Percentiles rank a stretch among this genome's conserved stretches.
phyloP scores from a whole-genome alignment of 129 eudicot genomes.

The Solidago caesia region DNA sequence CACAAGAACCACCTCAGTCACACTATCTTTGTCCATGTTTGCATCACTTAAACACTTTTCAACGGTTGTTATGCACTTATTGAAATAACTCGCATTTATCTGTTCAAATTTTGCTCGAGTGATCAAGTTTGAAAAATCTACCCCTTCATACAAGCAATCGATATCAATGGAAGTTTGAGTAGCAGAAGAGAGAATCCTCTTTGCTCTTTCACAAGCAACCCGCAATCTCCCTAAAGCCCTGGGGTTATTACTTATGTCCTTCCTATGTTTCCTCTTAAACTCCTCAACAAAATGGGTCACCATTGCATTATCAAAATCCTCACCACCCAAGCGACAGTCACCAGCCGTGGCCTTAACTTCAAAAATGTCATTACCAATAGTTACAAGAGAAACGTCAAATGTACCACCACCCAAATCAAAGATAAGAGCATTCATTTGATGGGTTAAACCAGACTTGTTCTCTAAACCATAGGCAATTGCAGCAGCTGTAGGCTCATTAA shows the following conservation, averaged over 20 bases:
- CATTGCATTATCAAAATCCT: constrained; percentile 21
- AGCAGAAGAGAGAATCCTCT: constrained; percentile 23
- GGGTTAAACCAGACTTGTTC: not conserved
- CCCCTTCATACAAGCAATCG: constrained; percentile 23
- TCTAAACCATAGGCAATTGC: constrained; percentile 27
- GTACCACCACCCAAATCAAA: constrained; percentile 35
- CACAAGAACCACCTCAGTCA: constrained; percentile 20
- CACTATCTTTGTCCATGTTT: constrained; percentile 3
- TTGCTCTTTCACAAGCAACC: constrained; percentile 26
- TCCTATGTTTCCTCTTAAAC: constrained; percentile 13
- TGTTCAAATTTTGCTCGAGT: constrained; percentile 28
- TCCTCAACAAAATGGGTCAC: constrained; percentile 10
- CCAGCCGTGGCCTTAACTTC: constrained; percentile 27
- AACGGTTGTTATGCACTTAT: constrained; percentile 11
- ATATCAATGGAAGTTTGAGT: constrained; percentile 17
- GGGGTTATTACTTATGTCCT: constrained; percentile 12
- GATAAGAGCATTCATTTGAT: constrained; percentile 14
- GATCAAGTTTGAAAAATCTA: constrained; percentile 12
- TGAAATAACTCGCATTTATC: constrained; percentile 5
- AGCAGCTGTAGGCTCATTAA: constrained; percentile 40
- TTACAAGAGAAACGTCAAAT: constrained; percentile 25
- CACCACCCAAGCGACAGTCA: constrained; percentile 32
- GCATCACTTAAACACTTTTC: constrained; percentile 23
- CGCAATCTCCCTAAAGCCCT: constrained; percentile 29
- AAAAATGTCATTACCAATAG: not conserved